Evolutionary conservation across 768 basidiomycete species (phyloP).

Genomic region (Steccherinum ochraceum): DNA sequence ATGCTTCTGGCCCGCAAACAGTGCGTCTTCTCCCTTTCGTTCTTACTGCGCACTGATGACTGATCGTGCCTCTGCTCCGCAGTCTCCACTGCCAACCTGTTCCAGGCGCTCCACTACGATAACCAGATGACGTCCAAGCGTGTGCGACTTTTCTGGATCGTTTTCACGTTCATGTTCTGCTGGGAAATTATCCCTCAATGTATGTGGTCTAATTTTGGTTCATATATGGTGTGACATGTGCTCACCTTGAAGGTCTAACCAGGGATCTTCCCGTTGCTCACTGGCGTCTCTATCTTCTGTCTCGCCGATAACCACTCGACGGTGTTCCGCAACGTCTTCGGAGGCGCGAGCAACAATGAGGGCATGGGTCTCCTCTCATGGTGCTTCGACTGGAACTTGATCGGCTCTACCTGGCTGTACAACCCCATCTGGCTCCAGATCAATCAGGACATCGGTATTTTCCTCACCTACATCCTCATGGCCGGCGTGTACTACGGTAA

Average conservation of each 20-base stretch:
- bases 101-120: constrained; percentile 32
- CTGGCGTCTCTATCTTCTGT: constrained; percentile 31
- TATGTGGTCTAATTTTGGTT: constrained; percentile 25
- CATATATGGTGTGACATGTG: constrained; percentile 9
- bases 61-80: neutral
- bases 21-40: constrained; percentile 16
- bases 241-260: neutral
- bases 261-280: constrained; percentile 31
- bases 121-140: constrained; percentile 31
- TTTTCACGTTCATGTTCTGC: constrained; percentile 27
- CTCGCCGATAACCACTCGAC: constrained; percentile 25
- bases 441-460: constrained; percentile 21
- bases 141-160: constrained; percentile 33
- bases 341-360: constrained; percentile 42
- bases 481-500: constrained; percentile 33
- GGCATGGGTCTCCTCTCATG: constrained; percentile 55
- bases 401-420: constrained; percentile 38
- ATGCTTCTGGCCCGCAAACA: constrained; percentile 24
- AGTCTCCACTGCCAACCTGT: constrained; percentile 22
- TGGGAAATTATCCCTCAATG: constrained; percentile 35
- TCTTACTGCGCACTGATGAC: neutral
- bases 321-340: constrained; percentile 20
- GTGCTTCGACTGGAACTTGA: constrained; percentile 59
- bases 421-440: constrained; percentile 21
- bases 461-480: constrained; percentile 26